Evolutionary conservation across 192 early-diverging fungal species (phyloP), one percentile per base, ranked within the genome.

Genomic region (Rhizophlyctis rosea): DNA sequence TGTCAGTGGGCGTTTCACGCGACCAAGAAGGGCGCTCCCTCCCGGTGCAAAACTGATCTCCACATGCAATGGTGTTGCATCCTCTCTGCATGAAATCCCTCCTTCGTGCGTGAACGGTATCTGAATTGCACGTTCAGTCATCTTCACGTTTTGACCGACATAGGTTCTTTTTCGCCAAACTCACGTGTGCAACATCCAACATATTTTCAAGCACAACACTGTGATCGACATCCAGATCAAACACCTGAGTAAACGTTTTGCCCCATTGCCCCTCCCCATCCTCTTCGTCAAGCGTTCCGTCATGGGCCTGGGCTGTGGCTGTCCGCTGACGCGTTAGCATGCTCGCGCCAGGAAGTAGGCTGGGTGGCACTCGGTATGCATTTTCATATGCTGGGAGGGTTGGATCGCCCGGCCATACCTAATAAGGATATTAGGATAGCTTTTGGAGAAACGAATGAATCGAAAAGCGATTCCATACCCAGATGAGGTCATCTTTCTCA

Each of bases 371-470:
- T 31, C 65, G 65, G 23, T 29, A 56, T 34, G 59, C 57, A 34
- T 60, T 67, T 21, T 67, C 65, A 51, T 67, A 60, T 24, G 65
- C 65, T 0, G 65, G 65, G n/a, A 59, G 65, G 2, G 58, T 59
- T 11, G 65, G 29, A 39, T 67, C 65, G 4, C 65, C 65, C 24
- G 65, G 65, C 65, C 65, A 67, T 21, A 67, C 65, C 64, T 65
- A 49, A n/a, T n/a, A n/a, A n/a, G n/a, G n/a, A n/a, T n/a, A n/a
- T n/a, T n/a, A n/a, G n/a, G n/a, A n/a, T n/a, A 54, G 23, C 23
- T 54, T 18, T 54, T 54, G 23, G 30, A 54, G 18, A 29, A 24
- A 21, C 34, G 14, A 13, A 16, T 21, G 14, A 33, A 34, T 34
- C 13, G 54, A 2, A 33, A 13, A 24, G 31, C 11, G 24, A 54